These are phyloP conservation scores for Xanthoconium separans DNA, from an alignment of 1,284 basidiomycete species.

Conservation along the genomic window DNA sequence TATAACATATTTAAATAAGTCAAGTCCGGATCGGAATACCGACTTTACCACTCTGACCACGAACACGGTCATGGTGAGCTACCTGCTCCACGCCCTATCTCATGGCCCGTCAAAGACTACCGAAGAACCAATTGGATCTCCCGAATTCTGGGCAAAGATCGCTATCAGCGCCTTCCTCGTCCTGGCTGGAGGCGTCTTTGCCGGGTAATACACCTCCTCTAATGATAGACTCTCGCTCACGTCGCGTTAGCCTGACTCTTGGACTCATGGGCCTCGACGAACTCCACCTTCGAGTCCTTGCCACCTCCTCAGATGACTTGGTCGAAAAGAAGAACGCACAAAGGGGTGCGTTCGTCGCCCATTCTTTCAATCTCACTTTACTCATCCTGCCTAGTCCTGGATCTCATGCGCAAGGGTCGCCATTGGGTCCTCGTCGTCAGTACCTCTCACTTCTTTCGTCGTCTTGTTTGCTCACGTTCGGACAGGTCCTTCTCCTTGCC, in stretches of 20 bases:
- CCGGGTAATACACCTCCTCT: slow-evolving; percentile 52
- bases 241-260: slow-evolving; percentile 63
- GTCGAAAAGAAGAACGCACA: slow-evolving; percentile 68
- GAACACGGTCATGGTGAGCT: no score
- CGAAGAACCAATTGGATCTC: slow-evolving; percentile 37
- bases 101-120: not conserved
- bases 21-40: not conserved
- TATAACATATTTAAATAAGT: not conserved
- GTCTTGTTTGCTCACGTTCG: not conserved
- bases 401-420: slow-evolving; percentile 76
- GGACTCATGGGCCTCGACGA: slow-evolving; percentile 96
- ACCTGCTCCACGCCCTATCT: not conserved
- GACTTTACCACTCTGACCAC: not conserved
- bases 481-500: slow-evolving; percentile 72
- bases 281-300: slow-evolving; percentile 85
- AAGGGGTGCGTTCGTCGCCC: slow-evolving; percentile 52
- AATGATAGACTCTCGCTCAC: not conserved
- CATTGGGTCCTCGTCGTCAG: slow-evolving; percentile 94
- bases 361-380: not conserved
- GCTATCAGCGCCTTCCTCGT: slow-evolving; percentile 66
- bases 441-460: slow-evolving; percentile 12
- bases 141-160: slow-evolving; percentile 70
- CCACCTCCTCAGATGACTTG: slow-evolving; percentile 74
- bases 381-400: slow-evolving; percentile 52
- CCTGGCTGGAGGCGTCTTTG: slow-evolving; percentile 80